Evolutionary conservation across 129 eudicot species (phyloP).

Genomic region (Saussurea involucrata): DNA sequence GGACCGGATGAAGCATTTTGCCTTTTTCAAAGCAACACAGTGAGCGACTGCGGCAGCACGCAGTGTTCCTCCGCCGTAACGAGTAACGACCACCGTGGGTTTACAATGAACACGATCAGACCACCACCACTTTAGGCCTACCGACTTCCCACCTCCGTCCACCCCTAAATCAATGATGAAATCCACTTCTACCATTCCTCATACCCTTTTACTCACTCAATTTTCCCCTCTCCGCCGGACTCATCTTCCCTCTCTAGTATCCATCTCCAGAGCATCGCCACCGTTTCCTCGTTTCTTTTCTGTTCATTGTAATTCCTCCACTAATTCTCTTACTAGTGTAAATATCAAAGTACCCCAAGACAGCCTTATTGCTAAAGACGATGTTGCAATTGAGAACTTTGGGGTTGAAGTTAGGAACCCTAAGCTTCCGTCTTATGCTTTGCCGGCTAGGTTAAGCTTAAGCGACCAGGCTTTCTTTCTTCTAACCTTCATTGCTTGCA

Average conservation of each 20-base stretch:
- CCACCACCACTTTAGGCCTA: not conserved
- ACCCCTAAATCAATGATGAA: conserved; percentile 1
- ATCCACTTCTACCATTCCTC: not conserved
- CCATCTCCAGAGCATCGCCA: not conserved
- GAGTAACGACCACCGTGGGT: not conserved
- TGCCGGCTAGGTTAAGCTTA: conserved; percentile 43
- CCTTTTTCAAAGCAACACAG: not conserved
- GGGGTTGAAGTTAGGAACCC: conserved; percentile 44
- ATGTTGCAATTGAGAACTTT: conserved; percentile 5
- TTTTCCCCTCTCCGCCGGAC: conserved; percentile 2
- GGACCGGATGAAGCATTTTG: too few species aligned
- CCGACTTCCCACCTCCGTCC: not conserved
- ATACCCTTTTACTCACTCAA: not conserved
- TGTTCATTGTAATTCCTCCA: conserved; percentile 8
- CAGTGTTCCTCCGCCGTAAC: not conserved
- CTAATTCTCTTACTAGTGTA: not conserved
- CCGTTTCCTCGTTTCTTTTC: conserved; percentile 1
- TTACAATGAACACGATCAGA: conserved; percentile 2
- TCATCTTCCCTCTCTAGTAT: not conserved
- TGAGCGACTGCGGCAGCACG: not conserved
- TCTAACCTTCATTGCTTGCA: conserved; percentile 68
- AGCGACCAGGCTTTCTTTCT: conserved; percentile 73
- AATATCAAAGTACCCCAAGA: not conserved
- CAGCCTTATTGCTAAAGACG: not conserved
- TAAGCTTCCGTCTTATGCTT: conserved; percentile 23